Evolutionary conservation across 768 basidiomycete genomes (phyloP), one percentile per base, ranked within the genome.

Genomic region (Lentinula edodes): DNA sequence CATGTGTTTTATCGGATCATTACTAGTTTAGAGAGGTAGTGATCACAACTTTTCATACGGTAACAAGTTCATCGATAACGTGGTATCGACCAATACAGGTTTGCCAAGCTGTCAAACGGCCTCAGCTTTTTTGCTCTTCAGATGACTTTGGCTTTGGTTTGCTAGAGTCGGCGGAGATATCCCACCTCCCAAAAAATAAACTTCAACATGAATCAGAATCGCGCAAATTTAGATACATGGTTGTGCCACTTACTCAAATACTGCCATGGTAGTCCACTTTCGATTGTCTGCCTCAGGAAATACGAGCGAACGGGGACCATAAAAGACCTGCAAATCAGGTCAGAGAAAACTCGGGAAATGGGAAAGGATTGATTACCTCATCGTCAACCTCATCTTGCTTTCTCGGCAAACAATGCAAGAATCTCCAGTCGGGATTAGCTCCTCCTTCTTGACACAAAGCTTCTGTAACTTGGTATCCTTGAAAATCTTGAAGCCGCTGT

Each of bases 271-370:
- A 0, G 95, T 95, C 95, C 94, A 96, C 72, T 95, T 95, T 62
- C 96, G 84, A 77, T 99, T 99, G 76, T 98, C 95, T 0, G 94
- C 89, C 74, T 95, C 95, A 15, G 85, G 89, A 83, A 95, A 99
- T 12, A 90, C 96, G 50, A 97, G 83, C 15, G 91, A 94, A 51
- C 95, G 87, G 41, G 89, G 84, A 7, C 95, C 93, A 70, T 98
- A 97, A 72, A 98, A 98, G 16, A 98, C 90, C 90, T 91, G 63
- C 39, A 64, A 23, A 52, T n/a, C 20, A 53, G 57, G 59, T 46
- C 64, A 54, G n/a, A 12, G 38, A 43, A 3, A 38, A 46, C 16
- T 51, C 41, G 58, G 28, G 35, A 53, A 43, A 41, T 52, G 51
- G 36, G 32, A 46, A 51, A 23, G 7, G 43, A 23, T 9, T 18